Base-by-base conservation (phyloP, 371 early-diverging fungal species). In the Batrachochytrium dendrobatidis region DNA sequence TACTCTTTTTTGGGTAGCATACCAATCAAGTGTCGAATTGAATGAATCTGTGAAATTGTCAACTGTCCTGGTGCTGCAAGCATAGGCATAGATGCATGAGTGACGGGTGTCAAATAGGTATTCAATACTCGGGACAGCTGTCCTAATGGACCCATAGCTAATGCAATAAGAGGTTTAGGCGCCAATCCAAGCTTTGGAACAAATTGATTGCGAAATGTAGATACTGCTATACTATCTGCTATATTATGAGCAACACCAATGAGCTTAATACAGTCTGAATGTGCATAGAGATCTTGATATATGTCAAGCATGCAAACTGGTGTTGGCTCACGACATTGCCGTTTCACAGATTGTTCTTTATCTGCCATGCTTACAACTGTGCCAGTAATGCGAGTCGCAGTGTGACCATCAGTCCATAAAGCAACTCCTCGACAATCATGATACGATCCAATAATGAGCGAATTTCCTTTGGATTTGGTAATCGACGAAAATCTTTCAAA, bases 31-130 rank as follows among this genome's bases (percentile, higher is more conserved):
- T 79, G 69, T 2, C 90, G 84, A 0, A 87, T 81, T 39, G 76
- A 66, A 63, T 88, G 74, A 60, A 98, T 92, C 64, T 94, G 85
- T 22, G 69, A 69, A 2, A 92, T 76, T n/a, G 89, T 83, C 25
- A 98, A 79, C 72, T 98, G 96, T 30, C 98, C 98, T 10, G 95
- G 94, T 1, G 98, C 98, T 1, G 98, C 95, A 39, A 83, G 81
- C 2, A 74, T 68, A 2, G 91, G 84, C 34, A 95, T 68, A 22
- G 75, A 65, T 30, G 86, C 78, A 66, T 98, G 98, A 0, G 94
- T 95, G 22, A 94, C 91, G 1, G 98, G 98, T 1, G 98, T 94
- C 55, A 95, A 62, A 60, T 81, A 84, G 15, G 80, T 77, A 71
- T 94, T 94, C 45, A 91, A 68, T 0, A 89, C 86, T 45, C 96